These are phyloP conservation scores for Firmiana major DNA, from an alignment of 345 rosid genomes.

Conservation along the genomic window DNA sequence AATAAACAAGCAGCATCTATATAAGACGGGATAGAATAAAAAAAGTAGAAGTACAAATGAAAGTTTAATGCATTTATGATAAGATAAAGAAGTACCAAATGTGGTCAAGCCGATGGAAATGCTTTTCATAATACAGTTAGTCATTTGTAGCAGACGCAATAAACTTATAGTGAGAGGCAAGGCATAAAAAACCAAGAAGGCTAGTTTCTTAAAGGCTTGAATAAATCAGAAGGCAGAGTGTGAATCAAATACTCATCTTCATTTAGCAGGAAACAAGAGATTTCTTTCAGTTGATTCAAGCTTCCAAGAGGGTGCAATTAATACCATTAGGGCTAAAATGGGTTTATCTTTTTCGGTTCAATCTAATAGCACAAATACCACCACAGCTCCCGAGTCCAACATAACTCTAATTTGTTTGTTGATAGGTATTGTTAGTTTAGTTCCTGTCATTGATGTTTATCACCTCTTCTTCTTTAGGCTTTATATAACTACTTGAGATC, in stretches of 20 bases:
- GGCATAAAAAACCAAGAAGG: neutral
- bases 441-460: no score
- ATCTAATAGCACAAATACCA: no score
- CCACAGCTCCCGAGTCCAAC: no score
- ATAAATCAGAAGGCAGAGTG: neutral
- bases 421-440: no score
- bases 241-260: neutral
- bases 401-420: no score
- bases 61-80: neutral
- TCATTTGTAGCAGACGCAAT: neutral
- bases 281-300: neutral
- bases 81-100: neutral
- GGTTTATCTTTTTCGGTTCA: neutral
- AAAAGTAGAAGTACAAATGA: neutral
- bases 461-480: no score
- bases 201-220: neutral
- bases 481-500: no score
- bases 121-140: neutral
- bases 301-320: neutral
- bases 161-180: neutral
- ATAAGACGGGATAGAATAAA: neutral
- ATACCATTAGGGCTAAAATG: neutral
- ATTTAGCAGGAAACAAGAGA: conserved; percentile 2
- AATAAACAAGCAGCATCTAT: neutral
- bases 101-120: neutral